A percentile compares a stretch with the other conserved stretches of the same genome.
Conservation (phyloP, 768 basidiomycete genomes). For the Lactifluus echinatus region DNA sequence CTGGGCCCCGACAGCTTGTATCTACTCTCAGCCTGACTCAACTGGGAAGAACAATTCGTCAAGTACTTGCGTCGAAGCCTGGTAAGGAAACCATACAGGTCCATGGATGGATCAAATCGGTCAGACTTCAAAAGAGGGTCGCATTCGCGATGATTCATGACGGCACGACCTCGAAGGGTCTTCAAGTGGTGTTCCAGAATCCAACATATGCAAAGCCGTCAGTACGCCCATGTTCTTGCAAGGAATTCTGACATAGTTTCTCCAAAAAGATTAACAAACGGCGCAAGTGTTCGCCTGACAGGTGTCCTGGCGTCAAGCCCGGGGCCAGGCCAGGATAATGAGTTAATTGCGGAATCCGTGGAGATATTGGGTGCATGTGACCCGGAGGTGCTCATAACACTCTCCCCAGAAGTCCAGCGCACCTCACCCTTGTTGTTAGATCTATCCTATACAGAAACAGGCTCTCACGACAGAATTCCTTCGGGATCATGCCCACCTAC, state of each 20-base stretch:
- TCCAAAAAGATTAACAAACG: slow-evolving; percentile 39
- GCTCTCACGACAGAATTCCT: slow-evolving; percentile 68
- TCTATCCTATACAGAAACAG: slow-evolving; percentile 91
- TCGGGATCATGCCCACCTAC: slow-evolving; percentile 81
- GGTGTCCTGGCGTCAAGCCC: slow-evolving; percentile 41
- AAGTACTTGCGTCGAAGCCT: slow-evolving; percentile 12
- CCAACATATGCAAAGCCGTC: slow-evolving; percentile 29
- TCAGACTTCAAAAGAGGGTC: slow-evolving; percentile 82
- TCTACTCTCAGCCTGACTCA: slow-evolving; percentile 1
- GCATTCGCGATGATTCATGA: slow-evolving; percentile 78
- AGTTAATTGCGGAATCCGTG: slow-evolving; percentile 42
- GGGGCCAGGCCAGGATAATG: slow-evolving; percentile 43
- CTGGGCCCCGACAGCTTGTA: neutral
- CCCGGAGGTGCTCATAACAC: slow-evolving; percentile 36
- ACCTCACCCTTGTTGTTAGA: slow-evolving; percentile 33
- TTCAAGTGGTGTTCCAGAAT: slow-evolving; percentile 71
- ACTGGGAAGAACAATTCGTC: slow-evolving; percentile 19
- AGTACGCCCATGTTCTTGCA: slow-evolving; percentile 15
- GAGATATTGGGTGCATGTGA: slow-evolving; percentile 49
- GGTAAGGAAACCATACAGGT: slow-evolving; percentile 29
- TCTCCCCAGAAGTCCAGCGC: neutral
- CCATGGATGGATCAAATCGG: slow-evolving; percentile 80
- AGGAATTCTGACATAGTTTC: neutral
- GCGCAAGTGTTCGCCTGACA: slow-evolving; percentile 42
- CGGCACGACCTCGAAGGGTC: slow-evolving; percentile 58